Evolutionary conservation across 2,329 filamentous ascomycete genomes (phyloP), one percentile per base, ranked within the genome.

Genomic region (Chaetomiaceae sp.): DNA sequence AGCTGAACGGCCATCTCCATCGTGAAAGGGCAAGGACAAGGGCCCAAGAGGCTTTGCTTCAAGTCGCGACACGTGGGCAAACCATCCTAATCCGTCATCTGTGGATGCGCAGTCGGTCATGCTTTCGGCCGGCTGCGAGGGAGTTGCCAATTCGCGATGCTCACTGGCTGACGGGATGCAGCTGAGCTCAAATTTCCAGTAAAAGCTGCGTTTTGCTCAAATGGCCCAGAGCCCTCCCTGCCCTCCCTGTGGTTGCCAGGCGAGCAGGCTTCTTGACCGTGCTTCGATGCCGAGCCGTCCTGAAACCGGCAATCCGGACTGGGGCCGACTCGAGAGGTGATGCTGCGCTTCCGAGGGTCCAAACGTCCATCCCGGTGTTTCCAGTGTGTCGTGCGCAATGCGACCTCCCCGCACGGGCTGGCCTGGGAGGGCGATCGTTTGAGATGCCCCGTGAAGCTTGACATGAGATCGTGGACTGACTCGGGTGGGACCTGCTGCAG

Each of bases 161-260:
- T 56, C 42, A 60, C 17, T 58, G 58, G 53, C 25, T 29, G 36
- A n/a, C 42, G 15, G 37, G 33, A 25, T 47, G 9, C 36, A 48
- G 46, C 22, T 39, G 12, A 20, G 23, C 19, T 27, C 34, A 27
- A 37, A n/a, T n/a, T n/a, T n/a, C n/a, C n/a, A n/a, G n/a, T n/a
- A n/a, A n/a, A n/a, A n/a, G n/a, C n/a, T n/a, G n/a, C n/a, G n/a
- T n/a, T n/a, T n/a, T n/a, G n/a, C n/a, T n/a, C n/a, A n/a, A n/a
- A n/a, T n/a, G n/a, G n/a, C n/a, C n/a, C n/a, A n/a, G n/a, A n/a
- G n/a, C n/a, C n/a, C n/a, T n/a, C n/a, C n/a, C n/a, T n/a, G 8
- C 4, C n/a, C 19, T 17, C 25, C 33, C 29, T 3, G 31, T 39
- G 44, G 44, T 53, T 53, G 51, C 51, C 25, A 33, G 51, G 38